Conservation (phyloP, 1,284 basidiomycete species). For the Ustilago curta region DNA sequence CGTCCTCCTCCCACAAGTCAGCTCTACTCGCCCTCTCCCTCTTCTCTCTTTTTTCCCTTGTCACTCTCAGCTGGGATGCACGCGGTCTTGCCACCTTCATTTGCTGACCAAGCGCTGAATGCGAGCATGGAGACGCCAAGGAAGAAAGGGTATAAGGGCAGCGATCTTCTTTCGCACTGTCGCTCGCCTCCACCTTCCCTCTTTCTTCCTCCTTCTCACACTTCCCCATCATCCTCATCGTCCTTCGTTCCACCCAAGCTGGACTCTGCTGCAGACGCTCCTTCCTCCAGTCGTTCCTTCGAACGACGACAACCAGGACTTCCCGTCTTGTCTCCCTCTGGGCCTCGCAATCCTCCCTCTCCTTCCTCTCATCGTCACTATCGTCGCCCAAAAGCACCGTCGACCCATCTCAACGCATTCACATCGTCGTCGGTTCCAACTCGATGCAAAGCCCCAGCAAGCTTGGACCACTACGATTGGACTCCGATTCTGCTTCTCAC, state of each 20-base stretch:
- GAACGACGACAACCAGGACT: background rate
- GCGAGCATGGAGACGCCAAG: background rate
- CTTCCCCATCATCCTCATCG: background rate
- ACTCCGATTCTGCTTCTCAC: constrained; percentile 24
- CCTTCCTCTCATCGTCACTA: too few relatives aligned
- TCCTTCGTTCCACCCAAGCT: background rate
- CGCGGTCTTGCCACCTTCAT: background rate
- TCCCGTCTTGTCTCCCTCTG: background rate
- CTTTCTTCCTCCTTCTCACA: background rate
- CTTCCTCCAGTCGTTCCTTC: background rate
- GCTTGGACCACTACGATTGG: constrained; percentile 17
- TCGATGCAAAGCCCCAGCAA: background rate
- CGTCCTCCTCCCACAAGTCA: background rate
- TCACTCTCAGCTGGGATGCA: background rate
- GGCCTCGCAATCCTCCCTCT: background rate
- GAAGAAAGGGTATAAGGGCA: constrained; percentile 5
- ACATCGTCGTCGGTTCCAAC: background rate
- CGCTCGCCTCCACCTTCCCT: background rate
- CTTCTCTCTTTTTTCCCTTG: background rate
- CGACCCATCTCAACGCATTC: background rate
- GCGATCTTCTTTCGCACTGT: background rate
- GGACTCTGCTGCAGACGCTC: background rate
- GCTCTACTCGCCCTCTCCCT: background rate
- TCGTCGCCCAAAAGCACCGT: background rate
- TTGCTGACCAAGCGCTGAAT: constrained; percentile 7